Evolutionary conservation across 225 moss, liverwort and hornwort species (phyloP).

Genomic region (Polytrichum commune): DNA sequence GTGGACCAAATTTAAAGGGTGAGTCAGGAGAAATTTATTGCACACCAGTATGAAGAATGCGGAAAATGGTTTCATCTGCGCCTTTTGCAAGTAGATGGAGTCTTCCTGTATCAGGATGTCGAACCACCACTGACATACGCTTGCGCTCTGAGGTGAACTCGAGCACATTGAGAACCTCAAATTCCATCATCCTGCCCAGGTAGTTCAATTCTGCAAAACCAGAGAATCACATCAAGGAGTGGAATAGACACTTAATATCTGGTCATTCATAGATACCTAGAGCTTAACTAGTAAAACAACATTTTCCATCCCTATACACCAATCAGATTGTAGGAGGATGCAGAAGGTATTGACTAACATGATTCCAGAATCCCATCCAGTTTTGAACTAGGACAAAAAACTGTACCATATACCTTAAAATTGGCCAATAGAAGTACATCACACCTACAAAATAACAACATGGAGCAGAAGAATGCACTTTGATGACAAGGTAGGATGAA

Average conservation of each 20-base stretch:
- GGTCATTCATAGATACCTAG: no score
- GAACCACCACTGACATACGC: constrained; percentile 88
- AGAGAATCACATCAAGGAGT: constrained; percentile 5
- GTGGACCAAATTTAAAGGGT: no score
- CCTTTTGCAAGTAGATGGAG: constrained; percentile 81
- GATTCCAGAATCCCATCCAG: no score
- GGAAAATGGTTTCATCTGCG: constrained; percentile 85
- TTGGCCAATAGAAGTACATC: no score
- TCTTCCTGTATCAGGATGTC: constrained; percentile 55
- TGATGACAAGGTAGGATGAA: constrained; percentile 9
- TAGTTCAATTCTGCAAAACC: constrained; percentile 58
- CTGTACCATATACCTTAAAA: no score
- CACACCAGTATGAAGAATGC: constrained; percentile 64
- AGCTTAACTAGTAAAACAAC: no score
- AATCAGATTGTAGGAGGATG: no score
- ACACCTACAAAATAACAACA: neutral
- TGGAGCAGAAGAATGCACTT: neutral
- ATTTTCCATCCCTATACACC: no score
- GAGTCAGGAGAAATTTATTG: neutral
- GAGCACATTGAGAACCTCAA: constrained; percentile 74
- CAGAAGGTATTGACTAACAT: no score
- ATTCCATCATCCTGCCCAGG: constrained; percentile 58
- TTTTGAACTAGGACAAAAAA: no score
- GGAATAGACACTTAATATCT: neutral
- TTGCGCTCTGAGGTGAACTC: constrained; percentile 99